These are phyloP conservation scores for Calocera viscosa DNA, from an alignment of 768 basidiomycete genomes.

Conservation along the genomic window DNA sequence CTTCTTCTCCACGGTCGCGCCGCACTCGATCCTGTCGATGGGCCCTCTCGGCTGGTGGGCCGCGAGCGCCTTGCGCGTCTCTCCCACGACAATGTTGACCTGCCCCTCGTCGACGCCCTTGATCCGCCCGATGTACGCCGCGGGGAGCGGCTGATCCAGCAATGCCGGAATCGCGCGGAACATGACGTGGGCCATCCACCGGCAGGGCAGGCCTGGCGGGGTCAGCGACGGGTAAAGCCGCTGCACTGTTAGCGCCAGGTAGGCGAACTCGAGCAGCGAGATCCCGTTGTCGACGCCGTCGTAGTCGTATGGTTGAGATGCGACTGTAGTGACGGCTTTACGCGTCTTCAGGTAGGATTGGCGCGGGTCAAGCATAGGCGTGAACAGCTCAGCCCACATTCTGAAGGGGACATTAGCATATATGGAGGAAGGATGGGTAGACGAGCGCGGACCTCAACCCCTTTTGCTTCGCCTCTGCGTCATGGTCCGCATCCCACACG, in stretches of 20 bases:
- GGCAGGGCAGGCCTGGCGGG: background rate
- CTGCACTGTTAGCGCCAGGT: background rate
- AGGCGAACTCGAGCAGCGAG: background rate
- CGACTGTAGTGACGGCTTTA: background rate
- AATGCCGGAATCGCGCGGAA: background rate
- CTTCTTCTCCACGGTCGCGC: background rate
- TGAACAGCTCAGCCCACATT: background rate
- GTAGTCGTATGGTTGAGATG: background rate
- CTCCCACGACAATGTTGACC: background rate
- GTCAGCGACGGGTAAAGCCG: background rate
- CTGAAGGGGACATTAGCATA: background rate
- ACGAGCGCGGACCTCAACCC: background rate
- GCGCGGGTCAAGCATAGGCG: background rate
- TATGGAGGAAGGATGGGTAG: background rate
- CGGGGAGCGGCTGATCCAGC: background rate
- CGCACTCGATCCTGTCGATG: background rate
- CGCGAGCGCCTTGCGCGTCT: background rate
- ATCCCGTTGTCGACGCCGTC: background rate
- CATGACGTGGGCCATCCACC: background rate
- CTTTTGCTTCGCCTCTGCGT: background rate
- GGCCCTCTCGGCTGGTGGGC: background rate
- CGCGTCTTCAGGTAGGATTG: background rate
- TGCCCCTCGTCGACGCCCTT: background rate
- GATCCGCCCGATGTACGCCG: background rate
- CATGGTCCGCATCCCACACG: background rate